Conservation (phyloP, 192 early-diverging fungal genomes). For the Coemansia sp. region DNA sequence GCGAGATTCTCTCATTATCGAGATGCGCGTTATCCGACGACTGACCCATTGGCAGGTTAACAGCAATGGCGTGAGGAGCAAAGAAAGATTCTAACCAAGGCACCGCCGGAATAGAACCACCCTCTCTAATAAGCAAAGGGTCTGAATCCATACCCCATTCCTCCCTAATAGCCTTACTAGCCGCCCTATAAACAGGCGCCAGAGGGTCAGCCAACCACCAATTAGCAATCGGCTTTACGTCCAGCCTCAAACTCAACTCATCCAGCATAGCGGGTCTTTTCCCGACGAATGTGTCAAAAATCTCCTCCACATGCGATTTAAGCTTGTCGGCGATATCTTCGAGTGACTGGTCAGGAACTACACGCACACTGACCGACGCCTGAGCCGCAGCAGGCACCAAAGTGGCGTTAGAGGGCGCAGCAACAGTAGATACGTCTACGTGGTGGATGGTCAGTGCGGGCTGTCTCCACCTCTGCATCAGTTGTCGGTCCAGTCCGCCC, state of each 20-base stretch:
- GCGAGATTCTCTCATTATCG: constrained; percentile 74
- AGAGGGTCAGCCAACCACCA: constrained; percentile 78
- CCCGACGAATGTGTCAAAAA: constrained; percentile 45
- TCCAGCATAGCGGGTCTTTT: constrained; percentile 12
- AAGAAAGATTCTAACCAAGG: constrained; percentile 72
- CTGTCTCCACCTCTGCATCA: constrained; percentile 77
- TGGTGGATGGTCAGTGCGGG: constrained; percentile 77
- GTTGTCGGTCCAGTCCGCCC: constrained; percentile 53
- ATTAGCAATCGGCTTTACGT: constrained; percentile 66
- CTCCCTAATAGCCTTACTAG: constrained; percentile 62
- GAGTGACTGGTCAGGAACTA: constrained; percentile 75
- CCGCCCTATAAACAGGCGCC: constrained; percentile 68
- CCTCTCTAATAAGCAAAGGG: constrained; percentile 76
- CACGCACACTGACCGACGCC: constrained; percentile 72
- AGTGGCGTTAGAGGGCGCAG: constrained; percentile 65
- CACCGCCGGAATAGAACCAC: constrained; percentile 77
- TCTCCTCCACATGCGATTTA: constrained; percentile 55
- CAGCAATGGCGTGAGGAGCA: constrained; percentile 60
- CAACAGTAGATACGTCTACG: constrained; percentile 68
- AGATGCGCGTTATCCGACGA: constrained; percentile 80
- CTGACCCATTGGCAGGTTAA: constrained; percentile 81
- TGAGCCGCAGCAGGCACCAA: constrained; percentile 70
- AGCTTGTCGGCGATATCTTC: constrained; percentile 65
- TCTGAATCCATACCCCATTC: constrained; percentile 46
- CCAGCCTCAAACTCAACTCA: constrained; percentile 50